Evolutionary conservation across 352 stramenopile genomes (phyloP).

Genomic region (Phytophthora boehmeriae): DNA sequence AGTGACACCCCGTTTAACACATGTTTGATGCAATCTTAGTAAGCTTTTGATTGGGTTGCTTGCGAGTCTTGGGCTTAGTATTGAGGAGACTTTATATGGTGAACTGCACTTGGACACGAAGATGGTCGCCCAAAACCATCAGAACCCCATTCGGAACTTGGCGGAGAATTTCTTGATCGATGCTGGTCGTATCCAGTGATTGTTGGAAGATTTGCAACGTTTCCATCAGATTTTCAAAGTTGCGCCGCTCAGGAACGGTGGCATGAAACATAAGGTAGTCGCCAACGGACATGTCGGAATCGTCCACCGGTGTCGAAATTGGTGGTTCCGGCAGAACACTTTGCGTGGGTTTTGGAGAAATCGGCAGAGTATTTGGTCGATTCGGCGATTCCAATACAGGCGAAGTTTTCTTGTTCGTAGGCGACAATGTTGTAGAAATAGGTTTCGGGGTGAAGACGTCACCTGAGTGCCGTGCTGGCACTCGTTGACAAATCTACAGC

Average conservation of each 20-base stretch:
- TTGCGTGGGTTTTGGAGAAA: slow-evolving; percentile 4
- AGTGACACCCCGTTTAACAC: no score
- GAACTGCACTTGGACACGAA: slow-evolving; percentile 62
- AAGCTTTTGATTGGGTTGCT: neutral
- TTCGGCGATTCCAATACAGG: neutral
- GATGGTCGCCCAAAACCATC: slow-evolving; percentile 39
- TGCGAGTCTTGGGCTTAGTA: no score
- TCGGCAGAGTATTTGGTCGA: neutral
- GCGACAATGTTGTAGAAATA: neutral
- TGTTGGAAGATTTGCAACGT: slow-evolving; percentile 49
- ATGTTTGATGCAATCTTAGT: no score
- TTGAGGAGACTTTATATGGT: slow-evolving; percentile 16
- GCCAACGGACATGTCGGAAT: slow-evolving; percentile 31
- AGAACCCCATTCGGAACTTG: slow-evolving; percentile 47
- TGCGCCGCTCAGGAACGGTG: slow-evolving; percentile 39
- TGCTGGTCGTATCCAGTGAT: no score
- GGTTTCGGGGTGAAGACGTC: neutral
- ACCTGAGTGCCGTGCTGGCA: slow-evolving; percentile 4
- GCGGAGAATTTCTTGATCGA: slow-evolving; percentile 2
- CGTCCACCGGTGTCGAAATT: neutral
- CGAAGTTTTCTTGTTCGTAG: neutral
- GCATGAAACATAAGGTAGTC: slow-evolving; percentile 63
- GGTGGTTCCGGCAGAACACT: neutral
- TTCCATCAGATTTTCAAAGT: slow-evolving; percentile 70
- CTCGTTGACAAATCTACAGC: slow-evolving; percentile 26